These are phyloP conservation scores for Leucocoprinus sp. DNA, from an alignment of 768 basidiomycete genomes.

Conservation along the genomic window DNA sequence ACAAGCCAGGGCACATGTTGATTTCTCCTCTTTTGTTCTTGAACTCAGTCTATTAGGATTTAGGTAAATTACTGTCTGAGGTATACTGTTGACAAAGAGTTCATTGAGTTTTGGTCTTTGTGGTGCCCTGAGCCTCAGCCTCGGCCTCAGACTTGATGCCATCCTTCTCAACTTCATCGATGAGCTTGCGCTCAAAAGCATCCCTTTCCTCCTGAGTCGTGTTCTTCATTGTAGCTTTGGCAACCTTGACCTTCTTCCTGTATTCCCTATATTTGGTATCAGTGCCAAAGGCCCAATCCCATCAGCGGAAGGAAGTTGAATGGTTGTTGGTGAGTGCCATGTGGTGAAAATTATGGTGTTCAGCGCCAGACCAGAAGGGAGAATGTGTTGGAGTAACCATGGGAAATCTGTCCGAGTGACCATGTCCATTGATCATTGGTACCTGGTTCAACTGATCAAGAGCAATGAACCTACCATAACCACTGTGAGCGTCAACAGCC, in stretches of 20 bases:
- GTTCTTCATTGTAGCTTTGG: constrained; percentile 47
- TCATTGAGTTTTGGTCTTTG: constrained; percentile 29
- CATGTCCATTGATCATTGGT: neutral
- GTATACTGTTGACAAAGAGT: constrained; percentile 7
- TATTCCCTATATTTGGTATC: constrained; percentile 86
- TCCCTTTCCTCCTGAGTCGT: constrained; percentile 45
- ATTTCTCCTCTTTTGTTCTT: too few relatives aligned
- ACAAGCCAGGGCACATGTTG: too few relatives aligned
- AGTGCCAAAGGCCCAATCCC: constrained; percentile 84
- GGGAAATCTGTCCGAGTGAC: too few relatives aligned
- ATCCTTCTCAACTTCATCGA: constrained; percentile 67
- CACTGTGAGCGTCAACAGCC: constrained; percentile 94
- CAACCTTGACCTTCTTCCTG: constrained; percentile 54
- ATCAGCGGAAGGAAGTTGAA: constrained; percentile 92
- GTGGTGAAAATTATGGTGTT: constrained; percentile 98
- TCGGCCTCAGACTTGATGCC: constrained; percentile 62
- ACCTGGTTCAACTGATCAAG: neutral
- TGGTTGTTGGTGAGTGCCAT: constrained; percentile 94
- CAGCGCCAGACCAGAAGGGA: constrained; percentile 98
- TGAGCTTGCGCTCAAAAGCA: constrained; percentile 51
- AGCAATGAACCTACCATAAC: constrained; percentile 59
- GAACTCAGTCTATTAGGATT: too few relatives aligned
- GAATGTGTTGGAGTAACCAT: constrained; percentile 86
- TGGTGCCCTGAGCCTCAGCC: constrained; percentile 27
- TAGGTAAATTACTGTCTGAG: neutral